These are phyloP conservation scores for Alternaria brassicicola DNA, from an alignment of 2,329 filamentous ascomycete genomes.

Conservation along the genomic window DNA sequence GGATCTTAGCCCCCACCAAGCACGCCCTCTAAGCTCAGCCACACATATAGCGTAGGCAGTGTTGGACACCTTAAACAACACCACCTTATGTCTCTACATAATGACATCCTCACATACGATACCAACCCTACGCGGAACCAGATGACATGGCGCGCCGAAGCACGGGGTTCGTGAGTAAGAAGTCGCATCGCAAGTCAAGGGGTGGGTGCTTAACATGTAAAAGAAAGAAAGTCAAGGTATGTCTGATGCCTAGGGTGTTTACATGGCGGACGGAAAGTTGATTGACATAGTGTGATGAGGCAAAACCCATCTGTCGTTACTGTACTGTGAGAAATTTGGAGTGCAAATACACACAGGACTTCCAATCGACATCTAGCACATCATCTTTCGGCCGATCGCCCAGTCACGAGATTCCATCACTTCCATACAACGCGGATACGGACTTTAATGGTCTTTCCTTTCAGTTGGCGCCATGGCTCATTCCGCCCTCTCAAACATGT, in stretches of 20 bases:
- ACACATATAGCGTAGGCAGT: not conserved
- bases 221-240: slow-evolving; percentile 45
- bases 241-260: not conserved
- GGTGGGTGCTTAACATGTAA: slow-evolving; percentile 42
- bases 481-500: slow-evolving; percentile 27
- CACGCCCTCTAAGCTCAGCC: too few relatives aligned
- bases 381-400: not conserved
- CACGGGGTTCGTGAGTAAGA: slow-evolving; percentile 41
- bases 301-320: slow-evolving; percentile 35
- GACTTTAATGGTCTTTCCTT: slow-evolving; percentile 22
- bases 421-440: not conserved
- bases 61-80: slow-evolving; percentile 2
- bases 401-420: not conserved
- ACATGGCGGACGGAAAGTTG: not conserved
- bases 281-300: slow-evolving; percentile 39
- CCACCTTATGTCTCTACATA: not conserved
- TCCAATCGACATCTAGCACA: slow-evolving; percentile 4
- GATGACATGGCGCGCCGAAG: slow-evolving; percentile 32
- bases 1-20: not conserved
- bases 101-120: not conserved
- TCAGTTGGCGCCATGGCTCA: slow-evolving; percentile 18
- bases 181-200: slow-evolving; percentile 41
- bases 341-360: slow-evolving; percentile 32
- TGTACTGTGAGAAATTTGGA: slow-evolving; percentile 31
- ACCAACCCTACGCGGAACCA: not conserved